Percentiles rank a stretch among this genome's conserved stretches.
Evolutionary conservation across 805 yeast genomes (phyloP).

Genomic region (Candida palmyrensis): DNA sequence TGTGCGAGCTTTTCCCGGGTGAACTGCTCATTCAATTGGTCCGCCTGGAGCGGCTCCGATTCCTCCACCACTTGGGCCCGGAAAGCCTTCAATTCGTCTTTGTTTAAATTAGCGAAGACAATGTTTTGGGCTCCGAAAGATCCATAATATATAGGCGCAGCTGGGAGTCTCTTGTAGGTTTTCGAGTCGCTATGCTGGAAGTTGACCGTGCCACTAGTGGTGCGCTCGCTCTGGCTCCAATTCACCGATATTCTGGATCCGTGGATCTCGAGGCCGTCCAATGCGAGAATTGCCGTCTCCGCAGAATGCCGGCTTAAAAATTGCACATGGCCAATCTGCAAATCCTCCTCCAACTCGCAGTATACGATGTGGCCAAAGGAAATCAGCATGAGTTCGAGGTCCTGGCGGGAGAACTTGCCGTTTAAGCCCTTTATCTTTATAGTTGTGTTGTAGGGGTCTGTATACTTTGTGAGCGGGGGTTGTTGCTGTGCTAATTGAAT

Average conservation of each 20-base stretch:
- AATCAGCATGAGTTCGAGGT: slow-evolving; percentile 54
- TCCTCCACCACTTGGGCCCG: slow-evolving; percentile 9
- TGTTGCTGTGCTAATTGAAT: slow-evolving; percentile 37
- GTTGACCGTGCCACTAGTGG: neutral
- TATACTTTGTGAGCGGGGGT: slow-evolving; percentile 56
- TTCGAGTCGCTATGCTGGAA: slow-evolving; percentile 4
- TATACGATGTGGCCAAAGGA: slow-evolving; percentile 53
- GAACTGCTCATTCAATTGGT: slow-evolving; percentile 13
- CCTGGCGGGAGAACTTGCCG: slow-evolving; percentile 52
- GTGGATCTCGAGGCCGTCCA: slow-evolving; percentile 25
- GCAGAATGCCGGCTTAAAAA: slow-evolving; percentile 30
- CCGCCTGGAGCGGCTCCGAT: slow-evolving; percentile 12
- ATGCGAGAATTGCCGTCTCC: slow-evolving; percentile 29
- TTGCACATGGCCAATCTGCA: slow-evolving; percentile 18
- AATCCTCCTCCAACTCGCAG: slow-evolving; percentile 16
- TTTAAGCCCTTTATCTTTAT: slow-evolving; percentile 66
- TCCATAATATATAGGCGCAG: slow-evolving; percentile 16
- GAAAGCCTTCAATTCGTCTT: neutral
- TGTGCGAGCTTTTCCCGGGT: slow-evolving; percentile 8
- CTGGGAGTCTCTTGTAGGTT: slow-evolving; percentile 8
- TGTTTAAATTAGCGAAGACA: slow-evolving; percentile 1
- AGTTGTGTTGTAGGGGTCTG: slow-evolving; percentile 81
- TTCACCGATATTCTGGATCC: slow-evolving; percentile 22
- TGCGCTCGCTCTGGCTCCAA: slow-evolving; percentile 24
- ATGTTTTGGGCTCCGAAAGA: slow-evolving; percentile 5